Evolutionary conservation across 208 protist species (phyloP).

Genomic region (Trypanosoma grayi): DNA sequence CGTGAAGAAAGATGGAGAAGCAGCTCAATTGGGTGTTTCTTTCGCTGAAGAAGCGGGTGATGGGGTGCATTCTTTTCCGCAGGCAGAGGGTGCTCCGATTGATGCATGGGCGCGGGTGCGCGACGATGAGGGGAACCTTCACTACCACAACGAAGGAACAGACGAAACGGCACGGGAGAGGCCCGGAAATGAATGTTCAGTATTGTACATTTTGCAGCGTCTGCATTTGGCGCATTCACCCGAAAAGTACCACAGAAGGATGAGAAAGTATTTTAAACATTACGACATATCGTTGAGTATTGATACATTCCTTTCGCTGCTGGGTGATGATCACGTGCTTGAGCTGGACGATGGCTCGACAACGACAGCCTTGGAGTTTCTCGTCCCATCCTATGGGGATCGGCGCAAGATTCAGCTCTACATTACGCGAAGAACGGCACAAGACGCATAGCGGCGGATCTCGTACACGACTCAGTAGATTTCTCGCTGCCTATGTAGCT

Average conservation of each 20-base stretch:
- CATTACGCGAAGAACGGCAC: not conserved
- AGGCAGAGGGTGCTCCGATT: not conserved
- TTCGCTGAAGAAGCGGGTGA: not conserved
- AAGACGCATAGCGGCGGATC: not conserved
- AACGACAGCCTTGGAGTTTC: constrained; percentile 5
- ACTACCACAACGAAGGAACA: constrained; percentile 9
- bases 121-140: constrained; percentile 4
- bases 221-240: constrained; percentile 6
- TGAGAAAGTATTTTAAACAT: constrained; percentile 17
- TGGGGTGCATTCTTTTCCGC: not conserved
- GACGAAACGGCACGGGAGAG: constrained; percentile 5
- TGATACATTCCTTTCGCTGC: constrained; percentile 8
- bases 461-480: no score
- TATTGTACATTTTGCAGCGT: constrained; percentile 5
- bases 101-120: not conserved
- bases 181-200: not conserved
- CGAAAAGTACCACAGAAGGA: constrained; percentile 9
- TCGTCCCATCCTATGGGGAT: constrained; percentile 12
- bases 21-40: not conserved
- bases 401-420: constrained; percentile 13
- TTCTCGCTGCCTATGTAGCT: no score
- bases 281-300: constrained; percentile 7
- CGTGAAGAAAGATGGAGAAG: not conserved
- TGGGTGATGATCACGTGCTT: constrained; percentile 16
- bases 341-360: constrained; percentile 9